Base-by-base conservation (phyloP, 2,329 filamentous ascomycete species). In the Calonectria multiphialidica region DNA sequence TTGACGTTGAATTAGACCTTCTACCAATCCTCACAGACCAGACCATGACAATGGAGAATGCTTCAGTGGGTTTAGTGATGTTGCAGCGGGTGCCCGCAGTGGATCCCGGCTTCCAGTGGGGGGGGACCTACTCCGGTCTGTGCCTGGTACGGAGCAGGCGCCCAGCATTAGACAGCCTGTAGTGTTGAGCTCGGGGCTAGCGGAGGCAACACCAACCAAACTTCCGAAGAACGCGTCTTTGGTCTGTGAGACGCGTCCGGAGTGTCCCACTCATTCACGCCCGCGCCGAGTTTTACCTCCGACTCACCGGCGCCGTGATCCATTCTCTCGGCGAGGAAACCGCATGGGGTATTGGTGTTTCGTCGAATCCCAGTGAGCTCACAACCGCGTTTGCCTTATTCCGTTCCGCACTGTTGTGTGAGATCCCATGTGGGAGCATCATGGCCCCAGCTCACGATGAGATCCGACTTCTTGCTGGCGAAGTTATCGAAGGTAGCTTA, bases 391-490 rank as follows among this genome's bases (percentile, higher is more conserved):
- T 18, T 15, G 12, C 21, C 62, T 30, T 44, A 3, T 9, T 47
- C 16, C 13, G 33, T 21, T 6, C 50, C 21, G 21, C 21, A 28
- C 18, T 16, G 23, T 30, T 21, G 42, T 23, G 25, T 30, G n/a
- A 23, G 28, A 25, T n/a, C 21, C n/a, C 4, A 16, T 28, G 28
- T 16, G 71, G 75, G 53, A 74, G 66, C 30, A 65, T 68, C 70
- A 78, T 80, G 73, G 78, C 79, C 70, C 74, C 81, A 25, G 66
- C 76, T 21, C 81, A 84, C 68, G 75, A 81, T 53, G 81, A 84
- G 65, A 80, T 86, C 57, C 74, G 79, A 65, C 72, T 79, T 33
- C 78, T 87, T 35, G 80, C 85, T 53, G 79, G 80, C 23, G 82
- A 86, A 75, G 77, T 87, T 53, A 75, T 86, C 35, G 76, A 78